Conservation (phyloP, 352 stramenopile genomes). For the Globisporangium emineosum region DNA sequence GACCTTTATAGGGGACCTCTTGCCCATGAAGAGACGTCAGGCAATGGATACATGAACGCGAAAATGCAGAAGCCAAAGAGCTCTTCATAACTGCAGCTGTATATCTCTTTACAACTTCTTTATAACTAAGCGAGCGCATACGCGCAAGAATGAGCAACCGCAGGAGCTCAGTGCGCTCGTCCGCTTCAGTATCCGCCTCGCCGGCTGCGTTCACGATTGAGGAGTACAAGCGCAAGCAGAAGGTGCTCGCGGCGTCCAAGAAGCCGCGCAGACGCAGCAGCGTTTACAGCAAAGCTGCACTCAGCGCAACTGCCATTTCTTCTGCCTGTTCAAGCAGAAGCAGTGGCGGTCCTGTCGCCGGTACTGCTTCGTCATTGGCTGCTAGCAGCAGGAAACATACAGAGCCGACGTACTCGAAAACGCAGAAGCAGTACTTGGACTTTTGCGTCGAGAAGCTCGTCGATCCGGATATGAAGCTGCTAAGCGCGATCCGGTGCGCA, state of each 20-base stretch:
- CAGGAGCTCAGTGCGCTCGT: not conserved
- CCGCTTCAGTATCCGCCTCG: not conserved
- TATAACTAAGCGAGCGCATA: not conserved
- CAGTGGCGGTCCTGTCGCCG: not conserved
- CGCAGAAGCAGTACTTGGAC: slow-evolving; percentile 56
- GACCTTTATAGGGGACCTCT: not conserved
- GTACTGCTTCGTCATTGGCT: not conserved
- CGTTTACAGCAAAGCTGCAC: not conserved
- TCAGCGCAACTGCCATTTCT: not conserved
- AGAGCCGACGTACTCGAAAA: slow-evolving; percentile 21
- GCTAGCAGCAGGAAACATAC: slow-evolving; percentile 12
- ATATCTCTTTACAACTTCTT: no score
- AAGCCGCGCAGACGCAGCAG: slow-evolving; percentile 12
- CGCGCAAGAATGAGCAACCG: not conserved
- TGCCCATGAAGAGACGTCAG: slow-evolving; percentile 3
- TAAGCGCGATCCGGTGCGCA: slow-evolving; percentile 29
- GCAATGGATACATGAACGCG: slow-evolving; percentile 1
- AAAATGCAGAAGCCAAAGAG: not conserved
- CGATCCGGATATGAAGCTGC: slow-evolving; percentile 45
- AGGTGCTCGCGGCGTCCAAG: slow-evolving; percentile 33
- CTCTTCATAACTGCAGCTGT: no score
- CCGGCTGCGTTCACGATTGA: slow-evolving; percentile 49
- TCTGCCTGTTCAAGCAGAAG: not conserved
- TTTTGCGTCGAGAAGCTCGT: slow-evolving; percentile 52
- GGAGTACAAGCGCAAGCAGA: slow-evolving; percentile 54